phyloP scores from a whole-genome alignment of 1,284 basidiomycete genomes.

The Ganoderma lucidum region DNA sequence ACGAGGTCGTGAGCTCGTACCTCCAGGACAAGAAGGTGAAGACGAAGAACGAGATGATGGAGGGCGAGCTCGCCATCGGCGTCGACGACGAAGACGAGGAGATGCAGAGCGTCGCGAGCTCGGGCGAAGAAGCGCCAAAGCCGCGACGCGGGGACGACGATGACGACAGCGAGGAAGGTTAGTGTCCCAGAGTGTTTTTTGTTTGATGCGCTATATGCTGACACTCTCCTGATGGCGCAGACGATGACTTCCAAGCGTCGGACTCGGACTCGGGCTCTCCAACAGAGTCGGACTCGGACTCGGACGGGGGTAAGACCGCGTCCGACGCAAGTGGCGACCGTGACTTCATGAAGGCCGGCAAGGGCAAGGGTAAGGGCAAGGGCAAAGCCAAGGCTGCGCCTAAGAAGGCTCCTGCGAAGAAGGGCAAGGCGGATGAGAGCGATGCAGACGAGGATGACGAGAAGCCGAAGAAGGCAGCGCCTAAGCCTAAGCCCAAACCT shows the following conservation, averaged over 20 bases:
- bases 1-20: constrained; percentile 86
- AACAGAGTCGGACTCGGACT: constrained; percentile 74
- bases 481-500: constrained; percentile 50
- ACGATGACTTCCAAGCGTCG: constrained; percentile 91
- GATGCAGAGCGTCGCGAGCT: constrained; percentile 81
- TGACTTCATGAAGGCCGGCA: constrained; percentile 60
- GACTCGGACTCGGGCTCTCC: constrained; percentile 88
- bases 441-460: constrained; percentile 48
- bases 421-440: constrained; percentile 43
- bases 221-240: constrained; percentile 37
- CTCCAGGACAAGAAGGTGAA: constrained; percentile 91
- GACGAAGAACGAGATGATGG: constrained; percentile 97
- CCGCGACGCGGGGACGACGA: constrained; percentile 64
- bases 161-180: constrained; percentile 86
- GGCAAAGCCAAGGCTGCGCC: constrained; percentile 47
- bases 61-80: constrained; percentile 80
- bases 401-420: constrained; percentile 50
- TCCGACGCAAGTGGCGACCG: constrained; percentile 82
- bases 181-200: constrained; percentile 38
- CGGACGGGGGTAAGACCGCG: constrained; percentile 79
- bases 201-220: background rate
- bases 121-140: constrained; percentile 70
- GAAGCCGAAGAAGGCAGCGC: constrained; percentile 45
- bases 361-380: constrained; percentile 47
- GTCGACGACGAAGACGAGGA: constrained; percentile 85